Conservation (phyloP, 371 early-diverging fungal species). For the Apophysomyces ossiformis region DNA sequence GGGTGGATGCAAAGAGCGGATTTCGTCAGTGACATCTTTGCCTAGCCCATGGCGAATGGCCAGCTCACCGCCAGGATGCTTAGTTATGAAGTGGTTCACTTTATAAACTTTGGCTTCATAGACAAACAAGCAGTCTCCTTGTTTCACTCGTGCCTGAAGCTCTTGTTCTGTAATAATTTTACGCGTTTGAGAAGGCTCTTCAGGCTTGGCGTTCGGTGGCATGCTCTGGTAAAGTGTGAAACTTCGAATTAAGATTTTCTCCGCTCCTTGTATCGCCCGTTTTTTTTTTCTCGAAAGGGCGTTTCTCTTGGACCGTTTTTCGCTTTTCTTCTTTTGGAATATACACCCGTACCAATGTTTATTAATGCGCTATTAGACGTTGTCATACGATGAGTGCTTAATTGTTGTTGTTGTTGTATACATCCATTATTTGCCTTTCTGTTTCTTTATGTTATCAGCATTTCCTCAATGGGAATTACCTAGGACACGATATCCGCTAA, state of each 20-base stretch:
- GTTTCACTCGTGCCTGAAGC: slow-evolving; percentile 50
- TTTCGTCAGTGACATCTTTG: slow-evolving; percentile 91
- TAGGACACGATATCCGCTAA: no score
- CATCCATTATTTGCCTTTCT: no score
- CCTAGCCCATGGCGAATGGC: slow-evolving; percentile 86
- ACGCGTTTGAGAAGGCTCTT: slow-evolving; percentile 12
- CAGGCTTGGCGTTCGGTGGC: slow-evolving; percentile 41
- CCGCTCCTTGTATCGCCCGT: not conserved
- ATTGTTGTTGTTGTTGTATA: no score
- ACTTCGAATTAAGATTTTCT: not conserved
- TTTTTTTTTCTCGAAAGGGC: not conserved
- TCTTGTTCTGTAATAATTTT: slow-evolving; percentile 40
- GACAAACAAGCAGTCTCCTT: slow-evolving; percentile 75
- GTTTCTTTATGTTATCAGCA: no score
- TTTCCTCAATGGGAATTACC: no score
- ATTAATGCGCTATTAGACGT: no score
- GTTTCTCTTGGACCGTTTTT: no score
- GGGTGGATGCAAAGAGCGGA: slow-evolving; percentile 87
- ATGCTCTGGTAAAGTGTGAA: slow-evolving; percentile 18
- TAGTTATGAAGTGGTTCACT: slow-evolving; percentile 77
- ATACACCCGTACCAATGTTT: no score
- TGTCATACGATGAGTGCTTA: no score
- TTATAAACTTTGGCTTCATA: slow-evolving; percentile 85
- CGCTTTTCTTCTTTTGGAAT: no score
- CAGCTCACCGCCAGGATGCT: slow-evolving; percentile 93